A percentile compares a stretch with the other conserved stretches of the same genome.
Conservation (phyloP, 768 basidiomycete genomes). For the Pleurotus pulmonarius region DNA sequence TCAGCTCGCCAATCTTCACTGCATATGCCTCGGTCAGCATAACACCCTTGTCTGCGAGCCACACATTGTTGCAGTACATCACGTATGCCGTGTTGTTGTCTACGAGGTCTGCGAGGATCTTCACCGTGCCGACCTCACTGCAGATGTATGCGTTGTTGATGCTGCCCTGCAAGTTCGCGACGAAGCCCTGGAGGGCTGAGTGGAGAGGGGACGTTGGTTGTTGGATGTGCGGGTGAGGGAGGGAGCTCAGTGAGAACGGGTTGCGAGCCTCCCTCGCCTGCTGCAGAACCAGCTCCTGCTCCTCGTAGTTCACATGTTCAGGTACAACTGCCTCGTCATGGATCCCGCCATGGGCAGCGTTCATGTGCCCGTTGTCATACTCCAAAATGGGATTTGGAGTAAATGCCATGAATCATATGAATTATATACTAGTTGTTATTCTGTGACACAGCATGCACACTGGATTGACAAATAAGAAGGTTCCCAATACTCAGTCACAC, state of each 20-base stretch:
- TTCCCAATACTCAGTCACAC: too few species aligned
- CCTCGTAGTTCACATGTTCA: background rate
- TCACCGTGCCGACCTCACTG: slow-evolving; percentile 45
- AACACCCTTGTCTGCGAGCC: slow-evolving; percentile 37
- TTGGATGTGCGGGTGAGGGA: too few species aligned
- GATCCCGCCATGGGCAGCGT: slow-evolving; percentile 23
- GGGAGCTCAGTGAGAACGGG: too few species aligned
- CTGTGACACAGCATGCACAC: too few species aligned
- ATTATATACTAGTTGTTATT: too few species aligned
- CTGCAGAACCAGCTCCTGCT: background rate
- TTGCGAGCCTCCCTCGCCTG: background rate
- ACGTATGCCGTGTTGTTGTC: slow-evolving; percentile 39
- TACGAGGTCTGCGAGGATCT: slow-evolving; percentile 39
- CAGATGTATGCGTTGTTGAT: slow-evolving; percentile 62
- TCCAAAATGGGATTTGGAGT: too few species aligned
- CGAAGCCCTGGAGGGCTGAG: too few species aligned
- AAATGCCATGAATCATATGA: too few species aligned
- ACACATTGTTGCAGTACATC: slow-evolving; percentile 46
- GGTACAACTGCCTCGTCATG: slow-evolving; percentile 13
- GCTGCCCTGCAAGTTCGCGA: slow-evolving; percentile 54
- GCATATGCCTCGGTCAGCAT: slow-evolving; percentile 52
- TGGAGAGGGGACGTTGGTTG: too few species aligned
- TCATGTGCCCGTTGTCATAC: slow-evolving; percentile 40
- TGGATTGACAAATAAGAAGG: too few species aligned
- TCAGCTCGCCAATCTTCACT: slow-evolving; percentile 31